Evolutionary conservation across 164 flowering plant species (phyloP), one percentile per base, ranked within the genome.

Genomic region (Warburgia ugandensis): DNA sequence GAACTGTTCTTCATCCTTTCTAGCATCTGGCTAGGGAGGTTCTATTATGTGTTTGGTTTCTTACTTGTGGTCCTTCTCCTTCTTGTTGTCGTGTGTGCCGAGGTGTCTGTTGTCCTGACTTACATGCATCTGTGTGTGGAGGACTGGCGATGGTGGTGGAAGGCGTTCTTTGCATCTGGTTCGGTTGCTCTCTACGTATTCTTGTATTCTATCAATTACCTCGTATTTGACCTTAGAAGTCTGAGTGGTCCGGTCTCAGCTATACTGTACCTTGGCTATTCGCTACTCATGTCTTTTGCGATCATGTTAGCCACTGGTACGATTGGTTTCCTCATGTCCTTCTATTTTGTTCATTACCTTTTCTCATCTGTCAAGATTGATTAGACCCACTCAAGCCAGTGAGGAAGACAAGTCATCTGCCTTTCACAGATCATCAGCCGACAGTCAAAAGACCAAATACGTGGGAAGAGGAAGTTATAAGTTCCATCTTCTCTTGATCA

Each of bases 141-240:
- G 56, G 75, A 71, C 29, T 71, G 75, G 75, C 52, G 52, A 37
- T 71, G 75, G 75, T 71, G 75, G 75, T 71, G 75, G 75, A 71
- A 71, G 55, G 68, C 75, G 5, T 71, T 71, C 63, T 71, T 36
- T 50, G 71, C 74, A 20, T 66, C 71, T 6, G 71, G 74, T 33
- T 70, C 74, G 0, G 74, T 70, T 47, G 62, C 68, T 4, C 56
- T 70, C 1, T 70, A 66, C 16, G 68, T 70, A 27, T 70, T 70
- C 59, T 52, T 70, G 6, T 70, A 70, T 40, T 66, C 71, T 20
- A 56, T 70, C 60, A 70, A 66, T 40, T 70, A 70, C 29, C 54
- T 70, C 48, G 47, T 70, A 9, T 66, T 66, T 45, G 71, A 70
- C 20, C 54, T 70, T 5, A 53, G 48, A 55, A 66, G 74, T 48